These are phyloP conservation scores for Didymella pinodella DNA, from an alignment of 2,329 filamentous ascomycete genomes.

Conservation along the genomic window DNA sequence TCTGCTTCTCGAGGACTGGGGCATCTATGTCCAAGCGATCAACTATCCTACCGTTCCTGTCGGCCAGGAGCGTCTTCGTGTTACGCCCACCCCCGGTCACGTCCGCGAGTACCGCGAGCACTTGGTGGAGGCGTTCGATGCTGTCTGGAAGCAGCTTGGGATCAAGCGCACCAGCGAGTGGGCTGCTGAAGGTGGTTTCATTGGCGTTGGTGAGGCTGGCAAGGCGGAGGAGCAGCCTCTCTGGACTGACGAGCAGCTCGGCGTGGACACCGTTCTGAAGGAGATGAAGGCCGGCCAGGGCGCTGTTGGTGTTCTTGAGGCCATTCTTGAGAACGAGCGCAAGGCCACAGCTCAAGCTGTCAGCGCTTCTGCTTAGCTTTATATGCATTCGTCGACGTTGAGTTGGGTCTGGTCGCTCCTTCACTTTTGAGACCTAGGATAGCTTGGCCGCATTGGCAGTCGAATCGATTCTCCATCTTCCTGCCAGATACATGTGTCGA, in stretches of 20 bases:
- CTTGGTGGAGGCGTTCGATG: constrained; percentile 82
- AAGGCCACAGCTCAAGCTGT: constrained; percentile 54
- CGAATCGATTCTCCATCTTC: constrained; percentile 14
- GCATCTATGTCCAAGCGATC: constrained; percentile 98
- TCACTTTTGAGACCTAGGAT: constrained; percentile 36
- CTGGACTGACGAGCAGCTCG: constrained; percentile 91
- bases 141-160: constrained; percentile 85
- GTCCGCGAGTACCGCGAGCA: constrained; percentile 83
- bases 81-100: constrained; percentile 96
- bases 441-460: constrained; percentile 15
- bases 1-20: constrained; percentile 85
- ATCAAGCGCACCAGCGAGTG: constrained; percentile 95
- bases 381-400: neutral
- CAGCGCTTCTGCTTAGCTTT: constrained; percentile 51
- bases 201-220: constrained; percentile 83
- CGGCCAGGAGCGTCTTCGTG: constrained; percentile 94
- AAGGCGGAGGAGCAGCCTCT: constrained; percentile 72
- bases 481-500: constrained; percentile 2
- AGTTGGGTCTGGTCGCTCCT: constrained; percentile 43
- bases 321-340: constrained; percentile 57
- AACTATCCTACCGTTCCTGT: constrained; percentile 98
- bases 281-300: constrained; percentile 63
- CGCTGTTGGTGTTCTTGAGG: constrained; percentile 57
- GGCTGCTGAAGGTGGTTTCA: constrained; percentile 89
- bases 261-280: constrained; percentile 63